Evolutionary conservation across 805 yeast genomes (phyloP).

Genomic region (Pichia cabralensis): DNA sequence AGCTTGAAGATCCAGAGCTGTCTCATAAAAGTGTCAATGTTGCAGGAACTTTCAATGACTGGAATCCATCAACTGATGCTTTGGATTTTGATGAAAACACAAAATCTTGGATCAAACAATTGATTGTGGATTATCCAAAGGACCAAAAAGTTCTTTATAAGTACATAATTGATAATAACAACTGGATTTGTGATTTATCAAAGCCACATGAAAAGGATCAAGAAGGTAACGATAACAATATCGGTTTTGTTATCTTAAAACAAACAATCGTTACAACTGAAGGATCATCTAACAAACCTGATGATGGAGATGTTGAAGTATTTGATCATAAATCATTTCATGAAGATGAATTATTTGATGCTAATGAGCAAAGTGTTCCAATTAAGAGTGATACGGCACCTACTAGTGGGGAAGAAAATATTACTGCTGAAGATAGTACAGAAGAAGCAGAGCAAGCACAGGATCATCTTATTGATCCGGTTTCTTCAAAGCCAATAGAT

Average conservation of each 20-base stretch:
- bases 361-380: background rate
- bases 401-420: constrained; percentile 4
- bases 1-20: constrained; percentile 1
- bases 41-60: constrained; percentile 15
- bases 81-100: constrained; percentile 5
- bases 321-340: background rate
- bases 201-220: constrained; percentile 17
- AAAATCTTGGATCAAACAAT: constrained; percentile 3
- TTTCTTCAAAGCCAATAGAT: no score
- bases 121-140: constrained; percentile 1
- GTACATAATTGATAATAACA: constrained; percentile 18
- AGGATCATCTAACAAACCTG: background rate
- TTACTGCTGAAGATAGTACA: background rate
- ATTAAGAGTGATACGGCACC: constrained; percentile 5
- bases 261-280: background rate
- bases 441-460: no score
- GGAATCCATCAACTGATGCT: constrained; percentile 9
- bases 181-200: constrained; percentile 20
- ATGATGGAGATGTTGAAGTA: background rate
- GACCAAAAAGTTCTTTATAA: constrained; percentile 17
- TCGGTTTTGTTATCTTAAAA: constrained; percentile 8
- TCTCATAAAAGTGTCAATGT: constrained; percentile 8
- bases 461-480: no score
- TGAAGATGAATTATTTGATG: constrained; percentile 2
- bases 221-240: constrained; percentile 21